Base-by-base conservation (phyloP, 208 protist genomes). In the Trypanosoma rangeli region DNA sequence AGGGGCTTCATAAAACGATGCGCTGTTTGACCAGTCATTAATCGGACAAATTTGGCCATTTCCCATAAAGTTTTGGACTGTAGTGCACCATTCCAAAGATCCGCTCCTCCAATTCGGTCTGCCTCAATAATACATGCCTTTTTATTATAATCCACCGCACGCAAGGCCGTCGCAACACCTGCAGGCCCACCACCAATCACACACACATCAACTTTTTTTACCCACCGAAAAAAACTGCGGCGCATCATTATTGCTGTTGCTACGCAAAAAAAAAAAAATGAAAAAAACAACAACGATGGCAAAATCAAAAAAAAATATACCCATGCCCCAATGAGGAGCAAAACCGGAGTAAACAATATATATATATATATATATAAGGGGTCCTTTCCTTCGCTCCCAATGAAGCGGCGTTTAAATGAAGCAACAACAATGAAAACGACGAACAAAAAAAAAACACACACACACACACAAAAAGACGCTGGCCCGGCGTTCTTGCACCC, bases 41-140 rank as follows among this genome's bases (percentile, higher is more conserved):
- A 69, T 20, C 80, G 78, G 26, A 82, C 78, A 57, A 94, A 93
- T 56, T 95, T 94, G 3, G 93, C 78, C 88, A 97, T 93, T 76
- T 97, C 88, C 90, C 93, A 97, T 24, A 96, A 68, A 9, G 89
- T 96, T 53, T 97, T 97, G 5, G 88, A 94, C 58, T 95, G 87
- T 50, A 97, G 66, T 10, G 93, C 87, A 4, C 93, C 93, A 70
- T 97, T 91, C 89, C 90, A 95, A 71, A 97, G 82, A 70, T 94
- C 90, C 3, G 89, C 90, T 31, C 93, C 93, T 22, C 93, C 93
- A 53, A 97, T 89, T 18, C 84, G 69, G 20, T 71, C 66, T 12
- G 74, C 61, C 73, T 97, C 90, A 46, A 97, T 73, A 37, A 97
- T 85, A 76, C 89, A 94, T 1, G 85, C 84, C 29, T 68, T 94